Evolutionary conservation across 805 yeast genomes (phyloP).

Genomic region (Zygosaccharomyces bisporus): DNA sequence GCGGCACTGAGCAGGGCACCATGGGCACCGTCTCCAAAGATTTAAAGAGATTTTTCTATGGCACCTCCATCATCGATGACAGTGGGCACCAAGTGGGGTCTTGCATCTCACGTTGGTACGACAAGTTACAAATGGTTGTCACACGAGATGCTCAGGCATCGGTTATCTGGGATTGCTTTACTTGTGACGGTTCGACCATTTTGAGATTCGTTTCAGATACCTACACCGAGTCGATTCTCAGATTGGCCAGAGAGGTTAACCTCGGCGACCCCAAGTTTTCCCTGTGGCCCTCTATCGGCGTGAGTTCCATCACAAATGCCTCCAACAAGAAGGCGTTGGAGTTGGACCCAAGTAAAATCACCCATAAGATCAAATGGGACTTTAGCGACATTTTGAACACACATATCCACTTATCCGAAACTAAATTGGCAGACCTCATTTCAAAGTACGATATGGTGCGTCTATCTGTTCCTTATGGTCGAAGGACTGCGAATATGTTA

Average conservation of each 20-base stretch:
- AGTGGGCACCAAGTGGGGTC: constrained; percentile 84
- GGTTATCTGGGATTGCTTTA: constrained; percentile 84
- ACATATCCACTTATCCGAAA: constrained; percentile 75
- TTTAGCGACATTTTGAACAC: constrained; percentile 39
- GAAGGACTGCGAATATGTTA: constrained; percentile 69
- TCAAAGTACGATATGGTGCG: constrained; percentile 75
- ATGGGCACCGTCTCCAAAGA: constrained; percentile 28
- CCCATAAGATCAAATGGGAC: constrained; percentile 37
- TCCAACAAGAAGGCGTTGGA: constrained; percentile 15
- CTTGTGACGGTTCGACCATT: constrained; percentile 91
- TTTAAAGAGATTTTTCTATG: constrained; percentile 72
- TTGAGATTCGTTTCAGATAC: constrained; percentile 83
- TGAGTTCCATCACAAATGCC: constrained; percentile 2
- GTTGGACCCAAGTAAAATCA: constrained; percentile 15
- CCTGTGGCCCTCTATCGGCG: constrained; percentile 34
- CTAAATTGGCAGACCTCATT: constrained; percentile 80
- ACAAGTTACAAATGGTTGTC: constrained; percentile 78
- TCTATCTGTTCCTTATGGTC: constrained; percentile 71
- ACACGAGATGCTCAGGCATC: constrained; percentile 87
- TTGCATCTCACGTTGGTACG: constrained; percentile 92
- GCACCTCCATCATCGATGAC: constrained; percentile 66
- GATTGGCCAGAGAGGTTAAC: constrained; percentile 77
- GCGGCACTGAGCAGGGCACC: background rate
- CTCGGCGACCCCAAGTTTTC: constrained; percentile 44
- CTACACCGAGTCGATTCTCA: constrained; percentile 81